Conservation (phyloP, 2,329 filamentous ascomycete genomes). For the Aureobasidium sp. region DNA sequence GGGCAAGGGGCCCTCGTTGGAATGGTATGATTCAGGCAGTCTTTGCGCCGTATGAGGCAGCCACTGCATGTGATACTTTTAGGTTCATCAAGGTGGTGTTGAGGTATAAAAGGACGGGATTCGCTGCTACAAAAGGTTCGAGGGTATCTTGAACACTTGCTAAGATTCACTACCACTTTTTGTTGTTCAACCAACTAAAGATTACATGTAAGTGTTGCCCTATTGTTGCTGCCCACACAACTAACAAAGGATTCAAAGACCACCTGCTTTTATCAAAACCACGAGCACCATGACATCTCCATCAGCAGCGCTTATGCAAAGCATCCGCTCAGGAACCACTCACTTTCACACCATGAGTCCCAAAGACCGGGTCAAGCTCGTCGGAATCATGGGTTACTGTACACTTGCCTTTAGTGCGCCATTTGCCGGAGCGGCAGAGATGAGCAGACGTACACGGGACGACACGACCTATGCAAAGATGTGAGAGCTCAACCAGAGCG, state of each 20-base stretch:
- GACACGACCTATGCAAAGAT: conserved; percentile 26
- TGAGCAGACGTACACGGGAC: conserved; percentile 24
- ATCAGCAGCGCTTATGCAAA: conserved; percentile 16
- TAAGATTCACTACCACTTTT: not conserved
- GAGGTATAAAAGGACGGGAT: not conserved
- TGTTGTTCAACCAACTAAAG: not conserved
- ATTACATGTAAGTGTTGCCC: not conserved
- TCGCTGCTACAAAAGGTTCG: not conserved
- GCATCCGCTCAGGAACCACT: conserved; percentile 21
- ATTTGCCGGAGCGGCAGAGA: conserved; percentile 27
- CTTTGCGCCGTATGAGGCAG: not conserved
- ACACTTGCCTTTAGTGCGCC: conserved; percentile 28
- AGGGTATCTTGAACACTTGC: not conserved
- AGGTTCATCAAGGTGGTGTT: not conserved
- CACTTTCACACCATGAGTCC: conserved; percentile 15
- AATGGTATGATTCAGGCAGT: conserved; percentile 5
- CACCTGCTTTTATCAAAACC: not conserved
- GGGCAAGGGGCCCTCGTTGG: not conserved
- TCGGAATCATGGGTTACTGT: conserved; percentile 26
- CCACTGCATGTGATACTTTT: not conserved
- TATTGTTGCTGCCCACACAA: not conserved
- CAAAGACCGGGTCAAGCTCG: conserved; percentile 22
- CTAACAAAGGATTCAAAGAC: not conserved
- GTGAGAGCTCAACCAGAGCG: conserved; percentile 18
- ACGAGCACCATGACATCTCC: not conserved